phyloP scores from a whole-genome alignment of 1,139 yeast genomes.

The Sugiyamaella xylanicola region DNA sequence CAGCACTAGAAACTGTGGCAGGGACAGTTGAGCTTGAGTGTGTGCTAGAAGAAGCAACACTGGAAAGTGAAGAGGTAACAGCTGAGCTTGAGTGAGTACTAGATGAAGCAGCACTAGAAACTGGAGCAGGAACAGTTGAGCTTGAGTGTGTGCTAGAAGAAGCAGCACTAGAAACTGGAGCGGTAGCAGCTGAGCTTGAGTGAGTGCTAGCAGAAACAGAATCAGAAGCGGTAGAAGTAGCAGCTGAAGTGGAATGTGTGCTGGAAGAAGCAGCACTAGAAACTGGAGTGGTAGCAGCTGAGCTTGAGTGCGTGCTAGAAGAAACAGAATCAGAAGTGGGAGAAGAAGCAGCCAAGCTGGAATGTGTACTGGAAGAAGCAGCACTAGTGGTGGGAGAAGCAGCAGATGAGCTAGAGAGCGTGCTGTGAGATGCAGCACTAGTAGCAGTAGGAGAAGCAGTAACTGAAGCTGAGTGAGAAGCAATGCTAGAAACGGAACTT shows the following conservation, averaged over 20 bases:
- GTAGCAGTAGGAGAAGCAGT: neutral
- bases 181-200: neutral
- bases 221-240: neutral
- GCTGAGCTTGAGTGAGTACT: neutral
- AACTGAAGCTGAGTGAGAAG: neutral
- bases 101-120: neutral
- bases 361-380: neutral
- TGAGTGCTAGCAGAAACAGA: too few species aligned
- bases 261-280: neutral
- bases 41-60: neutral
- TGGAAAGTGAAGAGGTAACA: neutral
- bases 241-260: neutral
- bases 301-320: neutral
- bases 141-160: neutral
- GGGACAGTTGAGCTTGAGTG: neutral
- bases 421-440: too few species aligned
- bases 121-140: neutral
- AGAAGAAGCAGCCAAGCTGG: neutral
- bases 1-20: neutral
- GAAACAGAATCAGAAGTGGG: neutral
- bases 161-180: neutral
- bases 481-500: neutral
- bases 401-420: neutral
- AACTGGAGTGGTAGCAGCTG: neutral
- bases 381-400: neutral